Evolutionary conservation across 495 filamentous ascomycete species (phyloP), one percentile per base, ranked within the genome.

Genomic region (Lindgomyces ingoldianus): DNA sequence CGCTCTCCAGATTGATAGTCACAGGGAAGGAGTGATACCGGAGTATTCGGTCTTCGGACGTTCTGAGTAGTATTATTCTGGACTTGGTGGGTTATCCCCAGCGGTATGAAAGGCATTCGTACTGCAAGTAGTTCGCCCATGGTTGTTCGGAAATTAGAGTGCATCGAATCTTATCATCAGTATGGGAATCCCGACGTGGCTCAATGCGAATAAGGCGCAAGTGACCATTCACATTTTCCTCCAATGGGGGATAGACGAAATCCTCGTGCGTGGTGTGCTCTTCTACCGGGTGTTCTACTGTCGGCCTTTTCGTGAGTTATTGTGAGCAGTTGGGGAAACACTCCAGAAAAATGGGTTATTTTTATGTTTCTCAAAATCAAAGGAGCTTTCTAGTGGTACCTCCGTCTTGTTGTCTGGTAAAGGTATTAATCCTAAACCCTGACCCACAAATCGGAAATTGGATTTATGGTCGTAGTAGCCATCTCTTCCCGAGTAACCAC

Each of bases 1-100:
- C 56, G 41, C 26, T 47, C 4, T 47, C 11, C 21, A 47, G 19
- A 46, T 59, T 59, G 14, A 12, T 27, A 14, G 56, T 59, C 9
- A 52, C 26, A 16, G 8, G 4, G 25, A 52, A 18, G 6, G 33
- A 6, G 6, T 39, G 33, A 39, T 6, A n/a, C n/a, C n/a, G n/a
- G n/a, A n/a, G 33, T 6, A 6, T 14, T 39, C 6, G 6, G 33
- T 14, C 33, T 6, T 39, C 33, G 33, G 6, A 6, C 33, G 33
- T 39, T 39, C 6, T 39, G 33, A 39, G 6, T 6, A 6, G 33
- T 39, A 39, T 39, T 6, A 6, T 6, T 39, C 14, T 39, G 6
- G 33, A 6, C 14, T 39, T 39, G 6, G 14, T 47, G 6, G n/a
- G 6, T 4, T 47, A 4, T n/a, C 45, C 45, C 45, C 45, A 47